A percentile compares a stretch with the other conserved stretches of the same genome.
Evolutionary conservation across 179 eudicot genomes (phyloP).

Genomic region (Drosera spatulata): DNA sequence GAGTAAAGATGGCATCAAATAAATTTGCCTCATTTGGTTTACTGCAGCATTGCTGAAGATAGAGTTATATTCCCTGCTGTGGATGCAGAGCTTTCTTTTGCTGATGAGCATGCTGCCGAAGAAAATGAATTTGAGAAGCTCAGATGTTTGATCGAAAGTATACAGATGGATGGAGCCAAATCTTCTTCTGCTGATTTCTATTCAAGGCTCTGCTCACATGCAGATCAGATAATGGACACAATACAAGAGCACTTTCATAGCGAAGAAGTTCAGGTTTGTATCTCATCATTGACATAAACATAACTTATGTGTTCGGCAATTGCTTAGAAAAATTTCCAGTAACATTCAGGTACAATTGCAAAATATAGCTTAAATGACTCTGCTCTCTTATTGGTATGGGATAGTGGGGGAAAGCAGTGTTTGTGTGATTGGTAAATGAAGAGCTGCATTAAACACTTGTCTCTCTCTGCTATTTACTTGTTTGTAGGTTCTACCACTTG

Average conservation of each 20-base stretch:
- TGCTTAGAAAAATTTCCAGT: no score
- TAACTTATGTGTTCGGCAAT: no score
- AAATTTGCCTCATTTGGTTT: slow-evolving; percentile 15
- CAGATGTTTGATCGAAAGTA: slow-evolving; percentile 72
- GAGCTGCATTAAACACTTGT: neutral
- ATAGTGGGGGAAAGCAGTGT: no score
- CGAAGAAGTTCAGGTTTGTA: slow-evolving; percentile 81
- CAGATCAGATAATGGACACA: slow-evolving; percentile 81
- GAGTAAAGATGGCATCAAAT: neutral
- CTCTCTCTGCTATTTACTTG: neutral
- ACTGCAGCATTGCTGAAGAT: slow-evolving; percentile 94
- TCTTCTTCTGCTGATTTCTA: slow-evolving; percentile 68
- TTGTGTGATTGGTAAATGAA: no score
- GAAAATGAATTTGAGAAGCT: slow-evolving; percentile 75
- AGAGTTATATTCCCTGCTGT: slow-evolving; percentile 95
- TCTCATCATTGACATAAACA: neutral
- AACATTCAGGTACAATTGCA: no score
- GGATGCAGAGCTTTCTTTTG: slow-evolving; percentile 78
- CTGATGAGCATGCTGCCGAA: slow-evolving; percentile 93
- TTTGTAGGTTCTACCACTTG: slow-evolving; percentile 74
- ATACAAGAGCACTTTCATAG: slow-evolving; percentile 65
- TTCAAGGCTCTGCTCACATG: slow-evolving; percentile 59
- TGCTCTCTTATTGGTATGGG: no score
- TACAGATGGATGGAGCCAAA: slow-evolving; percentile 63
- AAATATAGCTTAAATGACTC: no score